Evolutionary conservation across 2,329 filamentous ascomycete species (phyloP), one percentile per base, ranked within the genome.

Genomic region (Penicillium italicum): DNA sequence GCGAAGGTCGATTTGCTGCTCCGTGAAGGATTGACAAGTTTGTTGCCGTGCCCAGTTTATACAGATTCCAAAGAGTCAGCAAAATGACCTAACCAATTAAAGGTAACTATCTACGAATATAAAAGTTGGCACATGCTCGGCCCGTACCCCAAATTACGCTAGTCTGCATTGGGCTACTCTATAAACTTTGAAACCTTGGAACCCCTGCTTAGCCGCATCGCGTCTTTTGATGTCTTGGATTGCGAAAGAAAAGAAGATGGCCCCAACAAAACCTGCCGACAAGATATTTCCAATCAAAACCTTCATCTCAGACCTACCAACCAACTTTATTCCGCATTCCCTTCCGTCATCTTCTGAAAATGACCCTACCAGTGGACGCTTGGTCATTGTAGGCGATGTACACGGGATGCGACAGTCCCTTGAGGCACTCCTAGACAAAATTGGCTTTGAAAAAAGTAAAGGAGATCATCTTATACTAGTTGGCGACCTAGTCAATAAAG

Each of bases 401-500:
- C 62, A 64, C 52, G 62, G 62, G 4, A 63, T 63, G 61, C 56
- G 33, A 50, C 55, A 60, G 9, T 63, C 62, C 18, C 47, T 64
- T 1, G 53, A 62, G 12, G 49, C 55, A 18, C 53, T 64, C 3
- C 42, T 64, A 10, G 34, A 55, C 1, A 61, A 64, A 56, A 42
- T 64, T 4, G 24, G 10, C 10, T 64, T 64, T 16, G 30, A 57
- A 42, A 57, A 56, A 45, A 1, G 2, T n/a, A 58, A 61, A 9
- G 63, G 60, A 10, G 63, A 66, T 34, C 61, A 66, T 40, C 45
- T 66, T 1, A 57, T 66, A 4, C 34, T 66, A 26, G 59, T 53
- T 8, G 63, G 63, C 16, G 63, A 66, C 26, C 45, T 66, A 6
- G 47, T 60, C 48, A 66, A 62, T 30, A 66, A 66, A 54, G 63